Conservation (phyloP, 179 eudicot genomes). For the Spinacia oleracea region DNA sequence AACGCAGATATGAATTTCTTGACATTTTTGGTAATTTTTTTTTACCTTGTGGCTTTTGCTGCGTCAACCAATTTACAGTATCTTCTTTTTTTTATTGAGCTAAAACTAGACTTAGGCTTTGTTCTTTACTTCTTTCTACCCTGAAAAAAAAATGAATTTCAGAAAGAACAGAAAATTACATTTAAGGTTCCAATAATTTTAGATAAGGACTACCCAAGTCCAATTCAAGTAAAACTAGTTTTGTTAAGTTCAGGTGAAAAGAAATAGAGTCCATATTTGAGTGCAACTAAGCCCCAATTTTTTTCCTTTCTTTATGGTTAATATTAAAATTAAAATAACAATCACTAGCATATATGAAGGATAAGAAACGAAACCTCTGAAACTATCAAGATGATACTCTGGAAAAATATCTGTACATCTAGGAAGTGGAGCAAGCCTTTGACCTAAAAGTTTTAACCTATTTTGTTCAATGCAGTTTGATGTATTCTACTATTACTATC, state of each 20-base stretch:
- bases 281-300: neutral
- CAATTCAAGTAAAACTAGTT: no score
- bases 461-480: conserved; percentile 65
- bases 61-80: neutral
- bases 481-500: conserved; percentile 82
- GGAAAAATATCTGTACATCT: neutral
- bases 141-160: no score
- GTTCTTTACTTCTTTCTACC: neutral
- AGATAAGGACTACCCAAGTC: no score
- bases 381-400: neutral
- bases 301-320: neutral
- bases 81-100: neutral
- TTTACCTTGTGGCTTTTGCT: neutral
- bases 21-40: conserved; percentile 70
- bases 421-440: no score
- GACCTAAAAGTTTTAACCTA: neutral
- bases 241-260: no score
- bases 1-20: conserved; percentile 83
- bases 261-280: neutral
- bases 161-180: no score
- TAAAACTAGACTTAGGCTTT: neutral
- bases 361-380: neutral
- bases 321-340: no score
- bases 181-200: no score
- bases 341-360: neutral